Percentiles rank a stretch among this genome's conserved stretches.
Evolutionary conservation across 2,329 filamentous ascomycete genomes (phyloP).

Genomic region (Diaporthe sp.): DNA sequence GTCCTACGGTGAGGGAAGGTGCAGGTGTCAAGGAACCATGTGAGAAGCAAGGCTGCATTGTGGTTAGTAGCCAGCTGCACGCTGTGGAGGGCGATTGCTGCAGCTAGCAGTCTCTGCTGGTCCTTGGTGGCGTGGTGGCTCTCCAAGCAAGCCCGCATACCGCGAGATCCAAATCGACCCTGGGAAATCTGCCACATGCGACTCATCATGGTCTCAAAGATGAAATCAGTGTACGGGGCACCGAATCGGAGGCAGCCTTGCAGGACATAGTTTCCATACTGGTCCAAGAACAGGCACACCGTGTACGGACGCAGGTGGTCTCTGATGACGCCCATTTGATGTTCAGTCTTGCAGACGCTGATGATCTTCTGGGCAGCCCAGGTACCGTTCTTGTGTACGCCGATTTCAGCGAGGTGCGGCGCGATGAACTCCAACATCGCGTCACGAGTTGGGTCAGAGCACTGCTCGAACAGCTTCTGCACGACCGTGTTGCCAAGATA

Average conservation of each 20-base stretch:
- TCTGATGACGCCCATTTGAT: conserved; percentile 87
- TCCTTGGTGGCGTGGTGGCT: conserved; percentile 96
- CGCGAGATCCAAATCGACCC: conserved; percentile 92
- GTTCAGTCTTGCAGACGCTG: conserved; percentile 88
- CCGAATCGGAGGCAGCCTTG: conserved; percentile 97
- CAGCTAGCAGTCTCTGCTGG: conserved; percentile 94
- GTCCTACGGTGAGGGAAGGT: conserved; percentile 93
- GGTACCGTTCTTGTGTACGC: conserved; percentile 98
- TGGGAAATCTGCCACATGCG: conserved; percentile 94
- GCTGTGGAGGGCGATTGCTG: conserved; percentile 95
- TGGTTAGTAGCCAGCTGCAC: conserved; percentile 96
- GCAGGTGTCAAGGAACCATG: conserved; percentile 98
- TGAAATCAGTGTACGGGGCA: conserved; percentile 91
- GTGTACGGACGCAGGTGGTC: conserved; percentile 88
- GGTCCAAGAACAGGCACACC: conserved; percentile 92
- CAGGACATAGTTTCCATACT: conserved; percentile 98
- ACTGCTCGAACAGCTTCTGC: conserved; percentile 97
- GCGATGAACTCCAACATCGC: conserved; percentile 91
- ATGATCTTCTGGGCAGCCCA: conserved; percentile 99
- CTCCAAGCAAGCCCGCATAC: conserved; percentile 96
- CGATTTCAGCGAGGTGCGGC: conserved; percentile 95
- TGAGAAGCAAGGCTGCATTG: conserved; percentile 92
- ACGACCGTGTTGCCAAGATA: conserved; percentile 99
- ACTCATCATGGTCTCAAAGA: conserved; percentile 97
- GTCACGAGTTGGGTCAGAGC: conserved; percentile 90